These are phyloP conservation scores for Talaromyces albobiverticillius DNA, from an alignment of 2,329 filamentous ascomycete species.

Conservation along the genomic window DNA sequence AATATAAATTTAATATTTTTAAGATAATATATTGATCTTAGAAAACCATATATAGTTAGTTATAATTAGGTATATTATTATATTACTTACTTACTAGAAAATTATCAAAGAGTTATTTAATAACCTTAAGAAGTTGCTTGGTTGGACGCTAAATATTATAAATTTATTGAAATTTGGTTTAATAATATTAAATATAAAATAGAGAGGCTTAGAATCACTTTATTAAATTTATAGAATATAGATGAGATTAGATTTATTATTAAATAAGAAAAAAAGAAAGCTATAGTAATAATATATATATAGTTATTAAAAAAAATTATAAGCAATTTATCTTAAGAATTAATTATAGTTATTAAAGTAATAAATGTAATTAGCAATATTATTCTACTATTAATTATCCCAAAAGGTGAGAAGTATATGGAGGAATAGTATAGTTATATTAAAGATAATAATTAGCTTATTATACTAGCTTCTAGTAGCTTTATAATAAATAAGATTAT, in stretches of 20 bases:
- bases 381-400: neutral
- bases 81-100: neutral
- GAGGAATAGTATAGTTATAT: neutral
- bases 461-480: neutral
- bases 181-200: neutral
- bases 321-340: neutral
- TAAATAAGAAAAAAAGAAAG: neutral
- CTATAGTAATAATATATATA: neutral
- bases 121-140: neutral
- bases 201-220: neutral
- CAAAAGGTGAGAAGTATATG: neutral
- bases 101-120: neutral
- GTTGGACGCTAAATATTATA: neutral
- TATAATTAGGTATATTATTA: neutral
- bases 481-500: neutral
- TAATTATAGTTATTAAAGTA: too few relatives aligned
- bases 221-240: neutral
- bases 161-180: neutral
- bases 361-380: too few relatives aligned
- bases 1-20: neutral
- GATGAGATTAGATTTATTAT: neutral
- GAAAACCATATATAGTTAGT: neutral
- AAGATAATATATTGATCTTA: neutral
- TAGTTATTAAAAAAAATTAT: neutral
- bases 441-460: neutral